Percentiles rank a stretch among this genome's conserved stretches.
Conservation (phyloP, 768 basidiomycete genomes). For the Boletellus ananiceps region DNA sequence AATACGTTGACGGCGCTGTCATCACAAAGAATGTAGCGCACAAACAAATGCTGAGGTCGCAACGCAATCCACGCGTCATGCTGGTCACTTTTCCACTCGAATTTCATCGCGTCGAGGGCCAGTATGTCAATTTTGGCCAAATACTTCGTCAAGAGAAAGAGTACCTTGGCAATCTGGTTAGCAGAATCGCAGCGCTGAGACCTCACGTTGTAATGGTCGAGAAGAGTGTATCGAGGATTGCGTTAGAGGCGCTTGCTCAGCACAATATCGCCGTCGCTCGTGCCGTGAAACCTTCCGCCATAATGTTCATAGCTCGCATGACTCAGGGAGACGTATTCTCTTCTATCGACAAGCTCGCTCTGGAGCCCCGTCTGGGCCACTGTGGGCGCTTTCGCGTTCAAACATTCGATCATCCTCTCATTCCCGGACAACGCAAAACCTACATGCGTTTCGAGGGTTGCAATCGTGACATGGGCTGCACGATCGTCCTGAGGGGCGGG, state of each 20-base stretch:
- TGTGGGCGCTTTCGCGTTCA: constrained; percentile 83
- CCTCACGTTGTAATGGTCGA: constrained; percentile 93
- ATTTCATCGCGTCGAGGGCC: constrained; percentile 87
- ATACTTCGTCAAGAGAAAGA: constrained; percentile 91
- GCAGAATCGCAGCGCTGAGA: constrained; percentile 83
- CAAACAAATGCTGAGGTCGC: constrained; percentile 83
- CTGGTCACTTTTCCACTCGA: constrained; percentile 93
- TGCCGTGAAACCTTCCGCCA: constrained; percentile 81
- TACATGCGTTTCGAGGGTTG: constrained; percentile 99
- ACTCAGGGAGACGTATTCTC: constrained; percentile 94
- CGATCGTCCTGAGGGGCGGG: constrained; percentile 86
- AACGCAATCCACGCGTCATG: constrained; percentile 91
- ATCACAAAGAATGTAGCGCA: constrained; percentile 98
- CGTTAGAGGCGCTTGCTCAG: constrained; percentile 78
- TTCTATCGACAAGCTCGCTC: constrained; percentile 88
- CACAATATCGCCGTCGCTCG: constrained; percentile 89
- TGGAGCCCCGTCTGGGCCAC: constrained; percentile 86
- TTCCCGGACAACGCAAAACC: constrained; percentile 92
- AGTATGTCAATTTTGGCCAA: constrained; percentile 90
- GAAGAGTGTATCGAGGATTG: constrained; percentile 85
- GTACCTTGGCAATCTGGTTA: constrained; percentile 82
- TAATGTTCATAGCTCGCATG: constrained; percentile 87
- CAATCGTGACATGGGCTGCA: constrained; percentile 88
- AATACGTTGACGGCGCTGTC: constrained; percentile 94
- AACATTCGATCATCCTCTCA: constrained; percentile 90